A percentile compares a stretch with the other conserved stretches of the same genome.
These are phyloP conservation scores for Stereocaulon alpinum DNA, from an alignment of 495 filamentous ascomycete species.

Conservation along the genomic window DNA sequence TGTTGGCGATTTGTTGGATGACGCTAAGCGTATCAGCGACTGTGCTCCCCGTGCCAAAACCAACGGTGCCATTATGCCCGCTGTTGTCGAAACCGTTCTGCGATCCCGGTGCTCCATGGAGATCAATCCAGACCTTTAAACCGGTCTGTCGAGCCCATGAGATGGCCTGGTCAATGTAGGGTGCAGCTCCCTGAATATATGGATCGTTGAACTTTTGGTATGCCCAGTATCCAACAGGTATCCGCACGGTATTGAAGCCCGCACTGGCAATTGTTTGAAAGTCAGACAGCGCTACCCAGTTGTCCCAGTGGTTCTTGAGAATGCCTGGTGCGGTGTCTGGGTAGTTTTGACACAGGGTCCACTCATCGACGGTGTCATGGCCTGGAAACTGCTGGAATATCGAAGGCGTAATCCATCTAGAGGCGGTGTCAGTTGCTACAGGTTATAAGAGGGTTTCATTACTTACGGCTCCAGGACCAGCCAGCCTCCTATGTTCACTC, in stretches of 20 bases:
- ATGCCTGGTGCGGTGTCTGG: slow-evolving; percentile 36
- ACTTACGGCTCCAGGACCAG: slow-evolving; percentile 38
- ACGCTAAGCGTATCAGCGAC: slow-evolving; percentile 39
- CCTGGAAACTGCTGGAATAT: slow-evolving; percentile 32
- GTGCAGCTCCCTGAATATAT: slow-evolving; percentile 37
- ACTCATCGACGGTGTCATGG: slow-evolving; percentile 46
- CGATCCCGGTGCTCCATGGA: slow-evolving; percentile 48
- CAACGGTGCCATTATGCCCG: slow-evolving; percentile 19
- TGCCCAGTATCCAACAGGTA: slow-evolving; percentile 43
- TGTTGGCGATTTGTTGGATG: slow-evolving; percentile 39
- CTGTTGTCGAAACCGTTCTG: slow-evolving; percentile 48
- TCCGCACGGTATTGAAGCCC: slow-evolving; percentile 41
- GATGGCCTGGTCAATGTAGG: slow-evolving; percentile 37
- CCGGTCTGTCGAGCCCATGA: slow-evolving; percentile 33
- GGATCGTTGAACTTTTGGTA: slow-evolving; percentile 36
- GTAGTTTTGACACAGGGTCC: slow-evolving; percentile 42
- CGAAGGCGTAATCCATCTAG: slow-evolving; percentile 37
- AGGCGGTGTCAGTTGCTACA: background rate
- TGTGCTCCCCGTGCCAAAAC: slow-evolving; percentile 40
- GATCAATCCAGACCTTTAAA: slow-evolving; percentile 40
- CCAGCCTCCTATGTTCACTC: slow-evolving; percentile 52
- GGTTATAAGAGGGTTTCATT: background rate
- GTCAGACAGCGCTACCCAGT: slow-evolving; percentile 55
- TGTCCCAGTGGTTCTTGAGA: slow-evolving; percentile 47
- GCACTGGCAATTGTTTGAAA: slow-evolving; percentile 35